Evolutionary conservation across 495 filamentous ascomycete genomes (phyloP), one percentile per base, ranked within the genome.

Genomic region (Massariosphaeria phaeospora): DNA sequence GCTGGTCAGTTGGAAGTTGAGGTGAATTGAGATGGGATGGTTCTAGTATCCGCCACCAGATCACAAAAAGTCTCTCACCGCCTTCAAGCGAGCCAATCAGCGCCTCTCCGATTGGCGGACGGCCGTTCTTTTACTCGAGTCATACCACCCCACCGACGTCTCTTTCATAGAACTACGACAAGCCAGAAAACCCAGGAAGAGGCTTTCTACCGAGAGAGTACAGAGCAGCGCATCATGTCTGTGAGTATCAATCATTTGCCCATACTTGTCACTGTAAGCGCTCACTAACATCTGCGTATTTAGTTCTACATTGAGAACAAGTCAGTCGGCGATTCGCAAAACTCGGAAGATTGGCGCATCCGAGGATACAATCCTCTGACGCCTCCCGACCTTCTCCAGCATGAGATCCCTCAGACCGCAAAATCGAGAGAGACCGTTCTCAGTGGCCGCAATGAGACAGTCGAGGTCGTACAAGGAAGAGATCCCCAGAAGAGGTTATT

Each of bases 291-390:
- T 21, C n/a, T 33, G 3, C 23, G n/a, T 10, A 27, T 43, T 0
- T 26, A 83, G 78, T 95, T 93, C 80, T 91, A 85, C 76, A 88
- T 93, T 61, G 81, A 87, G 57, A 98, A 98, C 69, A 85, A 85
- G 62, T 81, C 88, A 70, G 82, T 96, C 48, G 93, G 93, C 58
- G 87, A 95, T 72, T 82, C 78, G 66, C 73, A 73, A 17, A 79
- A 82, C 51, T 80, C 86, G 43, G 91, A 98, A 68, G 90, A 98
- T 68, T 96, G 89, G 78, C 78, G 93, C 70, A 90, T 94, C 89
- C 83, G 57, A 76, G 73, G 71, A 40, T 69, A 95, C 79, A 96
- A 95, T 69, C 94, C 94, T 57, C 76, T 97, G 44, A 96, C 86
- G 24, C 85, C 94, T 3, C 94, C 94, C 35, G 85, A 95, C 65